These are phyloP conservation scores for Xanthoconium purpureum DNA, from an alignment of 768 basidiomycete species.

Conservation along the genomic window DNA sequence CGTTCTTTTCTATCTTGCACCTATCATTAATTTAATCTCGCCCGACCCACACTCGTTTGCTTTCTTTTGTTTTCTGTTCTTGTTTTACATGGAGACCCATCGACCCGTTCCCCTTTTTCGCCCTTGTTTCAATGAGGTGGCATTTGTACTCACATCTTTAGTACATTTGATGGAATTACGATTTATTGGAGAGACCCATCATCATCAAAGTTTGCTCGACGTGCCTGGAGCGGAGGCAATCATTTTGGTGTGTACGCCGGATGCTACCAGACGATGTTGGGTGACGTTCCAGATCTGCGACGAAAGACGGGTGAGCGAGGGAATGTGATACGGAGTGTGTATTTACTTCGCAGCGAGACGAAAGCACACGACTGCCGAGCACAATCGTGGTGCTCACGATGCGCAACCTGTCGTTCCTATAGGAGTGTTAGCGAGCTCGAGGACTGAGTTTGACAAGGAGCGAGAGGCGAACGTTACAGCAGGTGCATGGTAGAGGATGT, in stretches of 20 bases:
- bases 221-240: constrained; percentile 33
- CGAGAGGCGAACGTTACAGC: constrained; percentile 37
- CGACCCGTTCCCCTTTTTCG: constrained; percentile 7
- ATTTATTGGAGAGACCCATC: constrained; percentile 7
- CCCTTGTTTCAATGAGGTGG: not conserved
- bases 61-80: not conserved
- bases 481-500: constrained; percentile 57
- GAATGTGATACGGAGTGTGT: not conserved
- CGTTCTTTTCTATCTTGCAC: constrained; percentile 13
- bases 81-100: constrained; percentile 1
- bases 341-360: constrained; percentile 49
- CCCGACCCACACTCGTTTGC: not conserved
- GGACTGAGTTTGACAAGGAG: not conserved
- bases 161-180: constrained; percentile 7
- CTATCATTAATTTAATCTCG: constrained; percentile 4
- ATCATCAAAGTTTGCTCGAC: constrained; percentile 21
- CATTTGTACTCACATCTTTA: constrained; percentile 12
- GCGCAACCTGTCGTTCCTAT: constrained; percentile 48
- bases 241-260: constrained; percentile 58
- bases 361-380: constrained; percentile 44
- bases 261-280: constrained; percentile 49
- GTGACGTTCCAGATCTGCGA: constrained; percentile 56
- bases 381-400: constrained; percentile 53
- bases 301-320: not conserved
- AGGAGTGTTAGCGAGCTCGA: not conserved